Percentiles rank a stretch among this genome's conserved stretches.
These are phyloP conservation scores for Syzygium jambos DNA, from an alignment of 345 rosid genomes.

Conservation along the genomic window DNA sequence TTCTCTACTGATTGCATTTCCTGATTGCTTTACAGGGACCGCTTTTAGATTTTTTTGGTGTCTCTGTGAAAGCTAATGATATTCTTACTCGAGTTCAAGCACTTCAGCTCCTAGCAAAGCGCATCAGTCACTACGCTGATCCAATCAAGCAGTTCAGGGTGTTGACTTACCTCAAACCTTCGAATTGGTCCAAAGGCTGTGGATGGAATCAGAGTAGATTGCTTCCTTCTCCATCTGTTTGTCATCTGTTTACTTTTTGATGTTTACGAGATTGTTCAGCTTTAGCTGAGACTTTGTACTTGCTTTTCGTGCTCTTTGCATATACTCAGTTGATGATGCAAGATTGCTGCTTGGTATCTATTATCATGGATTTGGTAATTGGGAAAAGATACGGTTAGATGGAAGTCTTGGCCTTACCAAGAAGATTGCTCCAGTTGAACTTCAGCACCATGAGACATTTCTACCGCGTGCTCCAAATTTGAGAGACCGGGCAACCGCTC, in stretches of 20 bases:
- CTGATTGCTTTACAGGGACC: constrained; percentile 55
- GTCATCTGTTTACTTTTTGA: background rate
- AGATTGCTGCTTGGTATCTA: constrained; percentile 92
- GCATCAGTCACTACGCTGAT: constrained; percentile 68
- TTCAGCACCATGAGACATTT: constrained; percentile 99
- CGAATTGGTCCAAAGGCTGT: constrained; percentile 99
- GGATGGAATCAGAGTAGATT: constrained; percentile 95
- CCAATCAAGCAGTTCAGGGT: constrained; percentile 90
- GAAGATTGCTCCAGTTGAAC: constrained; percentile 98
- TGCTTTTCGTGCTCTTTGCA: background rate
- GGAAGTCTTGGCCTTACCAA: constrained; percentile 83
- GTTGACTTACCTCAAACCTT: constrained; percentile 78
- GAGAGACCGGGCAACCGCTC: constrained; percentile 98
- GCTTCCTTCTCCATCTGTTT: background rate
- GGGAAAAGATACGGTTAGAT: constrained; percentile 97
- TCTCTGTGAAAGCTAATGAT: constrained; percentile 89
- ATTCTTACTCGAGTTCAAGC: constrained; percentile 72
- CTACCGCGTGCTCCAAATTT: constrained; percentile 97
- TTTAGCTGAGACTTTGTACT: background rate
- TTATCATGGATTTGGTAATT: constrained; percentile 92
- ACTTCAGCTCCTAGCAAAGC: constrained; percentile 81
- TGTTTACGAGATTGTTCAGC: background rate
- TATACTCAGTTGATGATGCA: constrained; percentile 80
- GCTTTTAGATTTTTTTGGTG: constrained; percentile 93
- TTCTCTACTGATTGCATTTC: background rate